Evolutionary conservation across 2,329 filamentous ascomycete species (phyloP).

Genomic region (Penicillium sp.): DNA sequence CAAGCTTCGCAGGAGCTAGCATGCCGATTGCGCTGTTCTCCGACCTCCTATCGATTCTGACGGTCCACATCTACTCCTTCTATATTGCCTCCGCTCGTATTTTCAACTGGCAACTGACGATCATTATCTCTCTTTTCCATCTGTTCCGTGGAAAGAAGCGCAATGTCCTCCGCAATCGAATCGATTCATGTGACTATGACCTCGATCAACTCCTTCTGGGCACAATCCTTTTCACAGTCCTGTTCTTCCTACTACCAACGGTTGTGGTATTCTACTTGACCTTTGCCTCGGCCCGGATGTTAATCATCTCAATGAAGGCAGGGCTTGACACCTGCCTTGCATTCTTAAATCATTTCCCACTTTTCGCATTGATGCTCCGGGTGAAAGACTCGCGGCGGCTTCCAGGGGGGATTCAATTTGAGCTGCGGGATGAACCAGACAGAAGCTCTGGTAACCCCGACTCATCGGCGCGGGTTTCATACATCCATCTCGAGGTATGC

Average conservation of each 20-base stretch:
- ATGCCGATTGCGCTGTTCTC: constrained; percentile 97
- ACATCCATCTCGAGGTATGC: constrained; percentile 78
- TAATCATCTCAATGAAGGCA: constrained; percentile 90
- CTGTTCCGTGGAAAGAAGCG: constrained; percentile 97
- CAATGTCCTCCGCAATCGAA: constrained; percentile 92
- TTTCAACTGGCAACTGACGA: constrained; percentile 97
- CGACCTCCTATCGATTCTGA: constrained; percentile 84
- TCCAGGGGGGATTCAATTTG: constrained; percentile 89
- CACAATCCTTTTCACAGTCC: constrained; percentile 90
- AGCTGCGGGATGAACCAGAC: constrained; percentile 70
- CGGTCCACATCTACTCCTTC: constrained; percentile 95
- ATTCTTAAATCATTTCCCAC: constrained; percentile 92
- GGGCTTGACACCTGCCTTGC: constrained; percentile 86
- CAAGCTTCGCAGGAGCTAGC: constrained; percentile 90
- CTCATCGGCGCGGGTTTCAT: constrained; percentile 62
- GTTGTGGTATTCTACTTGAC: constrained; percentile 96
- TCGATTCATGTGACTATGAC: constrained; percentile 98
- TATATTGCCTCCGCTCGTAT: constrained; percentile 96
- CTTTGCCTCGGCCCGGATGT: constrained; percentile 90
- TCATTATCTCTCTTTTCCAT: constrained; percentile 96
- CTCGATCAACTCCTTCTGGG: constrained; percentile 93
- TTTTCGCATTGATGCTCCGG: constrained; percentile 94
- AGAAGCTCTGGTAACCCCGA: constrained; percentile 33
- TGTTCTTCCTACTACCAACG: constrained; percentile 92
- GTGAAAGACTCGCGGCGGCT: constrained; percentile 88